These are phyloP conservation scores for Monosporascus sp. DNA, from an alignment of 2,329 filamentous ascomycete genomes.

Conservation along the genomic window DNA sequence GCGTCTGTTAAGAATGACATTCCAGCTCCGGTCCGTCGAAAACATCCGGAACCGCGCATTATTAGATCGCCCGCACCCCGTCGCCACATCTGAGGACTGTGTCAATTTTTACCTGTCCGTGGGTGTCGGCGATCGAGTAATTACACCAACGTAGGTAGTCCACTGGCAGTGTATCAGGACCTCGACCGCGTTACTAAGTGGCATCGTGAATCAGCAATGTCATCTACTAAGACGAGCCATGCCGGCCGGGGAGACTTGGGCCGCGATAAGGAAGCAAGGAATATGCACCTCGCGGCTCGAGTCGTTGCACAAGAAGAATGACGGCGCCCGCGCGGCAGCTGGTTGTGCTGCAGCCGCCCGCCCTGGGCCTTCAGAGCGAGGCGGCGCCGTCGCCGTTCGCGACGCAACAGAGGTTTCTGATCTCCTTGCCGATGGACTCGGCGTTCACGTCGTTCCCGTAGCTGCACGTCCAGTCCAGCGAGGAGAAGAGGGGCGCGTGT, in stretches of 20 bases:
- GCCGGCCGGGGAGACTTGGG: conserved; percentile 1
- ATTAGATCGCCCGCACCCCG: not conserved
- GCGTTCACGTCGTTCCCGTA: conserved; percentile 9
- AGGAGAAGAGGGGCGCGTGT: not conserved
- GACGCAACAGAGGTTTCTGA: conserved; percentile 11
- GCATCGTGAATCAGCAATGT: not conserved
- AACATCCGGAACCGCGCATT: conserved; percentile 4
- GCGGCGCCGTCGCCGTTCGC: conserved; percentile 9
- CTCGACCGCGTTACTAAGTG: conserved; percentile 9
- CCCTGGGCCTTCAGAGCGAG: conserved; percentile 2
- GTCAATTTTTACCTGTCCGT: conserved; percentile 7
- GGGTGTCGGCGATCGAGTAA: conserved; percentile 7
- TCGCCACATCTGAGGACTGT: not conserved
- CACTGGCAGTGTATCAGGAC: conserved; percentile 11
- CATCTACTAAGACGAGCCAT: not conserved
- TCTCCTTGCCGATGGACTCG: conserved; percentile 5
- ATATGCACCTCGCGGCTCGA: conserved; percentile 1
- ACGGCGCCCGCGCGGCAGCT: conserved; percentile 8
- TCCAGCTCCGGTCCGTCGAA: conserved; percentile 6
- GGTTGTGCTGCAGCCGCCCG: conserved; percentile 1
- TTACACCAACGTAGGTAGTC: conserved; percentile 7
- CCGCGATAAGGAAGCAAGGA: conserved; percentile 5
- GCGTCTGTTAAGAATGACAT: conserved; percentile 9
- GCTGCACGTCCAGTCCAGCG: conserved; percentile 7
- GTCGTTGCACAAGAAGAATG: conserved; percentile 9